Conservation (phyloP, 352 stramenopile genomes). For the Phytopythium helicoides region DNA sequence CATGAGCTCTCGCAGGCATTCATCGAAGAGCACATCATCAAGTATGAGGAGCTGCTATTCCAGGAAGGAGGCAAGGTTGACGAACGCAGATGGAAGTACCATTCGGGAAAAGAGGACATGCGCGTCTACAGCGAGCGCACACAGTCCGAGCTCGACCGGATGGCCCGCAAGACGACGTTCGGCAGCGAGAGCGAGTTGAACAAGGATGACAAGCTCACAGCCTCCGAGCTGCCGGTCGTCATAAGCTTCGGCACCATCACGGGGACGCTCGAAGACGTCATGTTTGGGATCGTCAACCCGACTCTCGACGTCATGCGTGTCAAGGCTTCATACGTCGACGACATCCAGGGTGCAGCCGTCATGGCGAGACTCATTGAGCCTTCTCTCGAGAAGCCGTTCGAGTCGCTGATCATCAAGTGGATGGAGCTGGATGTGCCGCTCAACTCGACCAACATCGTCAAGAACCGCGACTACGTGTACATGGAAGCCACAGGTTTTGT, state of each 20-base stretch:
- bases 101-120: conserved; percentile 26
- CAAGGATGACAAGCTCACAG: neutral
- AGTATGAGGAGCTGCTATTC: conserved; percentile 30
- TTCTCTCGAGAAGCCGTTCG: conserved; percentile 12
- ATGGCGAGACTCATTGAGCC: conserved; percentile 29
- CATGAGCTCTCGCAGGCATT: conserved; percentile 24
- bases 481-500: conserved; percentile 25
- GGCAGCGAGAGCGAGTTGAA: too few relatives aligned
- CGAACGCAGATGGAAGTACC: conserved; percentile 22
- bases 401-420: conserved; percentile 18
- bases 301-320: conserved; percentile 16
- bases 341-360: conserved; percentile 23
- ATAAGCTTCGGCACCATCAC: conserved; percentile 21
- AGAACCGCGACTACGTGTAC: conserved; percentile 35
- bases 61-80: conserved; percentile 27
- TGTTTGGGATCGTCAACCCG: conserved; percentile 20
- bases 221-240: conserved; percentile 9
- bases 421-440: conserved; percentile 9
- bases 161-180: conserved; percentile 6
- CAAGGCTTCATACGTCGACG: conserved; percentile 28
- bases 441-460: neutral
- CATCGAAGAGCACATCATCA: conserved; percentile 21
- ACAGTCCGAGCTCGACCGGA: conserved; percentile 21
- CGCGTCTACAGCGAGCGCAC: conserved; percentile 23
- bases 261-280: conserved; percentile 30